A percentile compares a stretch with the other conserved stretches of the same genome.
Evolutionary conservation across 106 monocot species (phyloP).

Genomic region (Vanilla planifolia): DNA sequence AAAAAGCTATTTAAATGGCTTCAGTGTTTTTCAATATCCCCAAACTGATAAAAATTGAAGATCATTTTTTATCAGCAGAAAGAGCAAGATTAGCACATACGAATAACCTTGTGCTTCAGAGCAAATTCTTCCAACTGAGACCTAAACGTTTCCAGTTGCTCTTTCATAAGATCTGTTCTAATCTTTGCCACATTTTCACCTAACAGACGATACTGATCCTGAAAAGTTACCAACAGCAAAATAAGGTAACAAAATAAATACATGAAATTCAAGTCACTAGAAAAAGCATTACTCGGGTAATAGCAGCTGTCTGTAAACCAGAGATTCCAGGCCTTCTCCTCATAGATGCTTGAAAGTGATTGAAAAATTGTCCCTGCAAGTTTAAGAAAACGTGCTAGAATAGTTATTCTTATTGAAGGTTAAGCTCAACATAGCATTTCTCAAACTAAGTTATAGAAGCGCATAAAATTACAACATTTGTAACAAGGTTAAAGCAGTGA

Average conservation of each 20-base stretch:
- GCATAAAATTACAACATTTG: background rate
- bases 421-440: too few relatives aligned
- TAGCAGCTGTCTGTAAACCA: slow-evolving; percentile 75
- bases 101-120: slow-evolving; percentile 78
- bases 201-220: slow-evolving; percentile 83
- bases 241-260: background rate
- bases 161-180: slow-evolving; percentile 87
- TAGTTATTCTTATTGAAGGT: too few relatives aligned
- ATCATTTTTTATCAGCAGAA: background rate
- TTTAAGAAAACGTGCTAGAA: background rate
- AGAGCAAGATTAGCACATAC: background rate
- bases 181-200: slow-evolving; percentile 91
- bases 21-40: too few relatives aligned
- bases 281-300: slow-evolving; percentile 56
- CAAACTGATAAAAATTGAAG: too few relatives aligned
- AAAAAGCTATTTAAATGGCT: too few relatives aligned
- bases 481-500: too few relatives aligned
- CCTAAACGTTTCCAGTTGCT: slow-evolving; percentile 86
- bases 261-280: background rate
- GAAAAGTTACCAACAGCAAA: background rate
- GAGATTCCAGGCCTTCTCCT: slow-evolving; percentile 87
- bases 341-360: slow-evolving; percentile 30
- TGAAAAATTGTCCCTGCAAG: background rate
- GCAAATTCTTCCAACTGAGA: slow-evolving; percentile 96
- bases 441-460: background rate